Evolutionary conservation across 192 early-diverging fungal genomes (phyloP), one percentile per base, ranked within the genome.

Genomic region (Coemansia pectinata): DNA sequence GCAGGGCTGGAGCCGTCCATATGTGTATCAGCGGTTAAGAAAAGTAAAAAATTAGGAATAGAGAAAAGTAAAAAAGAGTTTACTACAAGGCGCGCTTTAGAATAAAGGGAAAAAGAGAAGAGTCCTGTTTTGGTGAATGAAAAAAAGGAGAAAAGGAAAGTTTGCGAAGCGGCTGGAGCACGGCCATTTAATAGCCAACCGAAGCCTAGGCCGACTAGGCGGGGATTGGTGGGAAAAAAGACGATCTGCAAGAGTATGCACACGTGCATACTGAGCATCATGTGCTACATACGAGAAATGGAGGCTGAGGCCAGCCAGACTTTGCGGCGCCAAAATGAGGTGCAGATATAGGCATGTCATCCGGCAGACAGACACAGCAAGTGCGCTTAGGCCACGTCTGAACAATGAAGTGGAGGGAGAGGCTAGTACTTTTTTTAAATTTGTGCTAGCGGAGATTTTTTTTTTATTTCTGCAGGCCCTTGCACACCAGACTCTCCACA

Each of bases 1-100:
- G 75, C 80, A 25, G 80, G 80, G 69, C 66, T 69, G 55, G 66
- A 59, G 42, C 74, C 72, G 63, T 83, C 74, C 80, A 83, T 81
- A 41, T 25, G 62, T 27, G 39, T 42, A 42, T 63, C 36, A 41
- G 19, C 11, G 19, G 15, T 42, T 31, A 5, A 42, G 62, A 33
- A 33, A 36, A 29, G 44, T 15, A 29, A 38, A 63, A 23, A 36
- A 44, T 12, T 23, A 5, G 21, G 14, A 55, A 7, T 4, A 27
- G 25, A 17, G 6, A 40, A 66, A 39, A 34, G 23, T 6, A 23
- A 47, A 47, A 48, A 36, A 50, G 10, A 11, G 40, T 50, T 15
- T 41, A 27, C 23, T 41, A 42, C 23, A 11, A 23, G 47, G 6
- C 47, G 47, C 47, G 47, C 47, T 50, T 52, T 70, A 25, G n/a